Evolutionary conservation across 495 filamentous ascomycete species (phyloP).

Genomic region (Penicillium bovifimosum): DNA sequence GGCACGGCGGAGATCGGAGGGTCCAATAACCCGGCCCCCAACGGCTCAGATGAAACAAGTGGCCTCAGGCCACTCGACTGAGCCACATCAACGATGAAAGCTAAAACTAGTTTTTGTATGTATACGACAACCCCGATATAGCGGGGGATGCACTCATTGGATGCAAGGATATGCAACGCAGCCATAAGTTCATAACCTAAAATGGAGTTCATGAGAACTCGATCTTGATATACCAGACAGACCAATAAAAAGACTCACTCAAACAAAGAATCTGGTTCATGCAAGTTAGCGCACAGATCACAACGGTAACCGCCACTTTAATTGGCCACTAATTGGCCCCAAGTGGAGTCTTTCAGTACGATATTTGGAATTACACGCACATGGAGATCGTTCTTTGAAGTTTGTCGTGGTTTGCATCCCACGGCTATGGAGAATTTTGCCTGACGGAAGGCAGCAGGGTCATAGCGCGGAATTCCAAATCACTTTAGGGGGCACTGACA

Average conservation of each 20-base stretch:
- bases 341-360: not conserved
- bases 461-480: conserved; percentile 8
- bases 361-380: conserved; percentile 6
- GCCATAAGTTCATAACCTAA: not conserved
- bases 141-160: too few relatives aligned
- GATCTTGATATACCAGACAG: not conserved
- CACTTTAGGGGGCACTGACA: not conserved
- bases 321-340: not conserved
- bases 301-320: not conserved
- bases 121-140: too few relatives aligned
- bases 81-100: too few relatives aligned
- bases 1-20: too few relatives aligned
- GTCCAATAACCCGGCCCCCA: too few relatives aligned
- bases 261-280: not conserved
- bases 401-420: not conserved
- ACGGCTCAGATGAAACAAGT: too few relatives aligned
- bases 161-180: not conserved
- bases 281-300: not conserved
- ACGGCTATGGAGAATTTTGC: not conserved
- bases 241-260: not conserved
- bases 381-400: not conserved
- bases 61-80: too few relatives aligned
- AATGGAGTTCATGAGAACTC: not conserved
- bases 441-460: not conserved
- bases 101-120: too few relatives aligned